Evolutionary conservation across 495 filamentous ascomycete species (phyloP), one percentile per base, ranked within the genome.

Genomic region (Podospora pseudocomata): DNA sequence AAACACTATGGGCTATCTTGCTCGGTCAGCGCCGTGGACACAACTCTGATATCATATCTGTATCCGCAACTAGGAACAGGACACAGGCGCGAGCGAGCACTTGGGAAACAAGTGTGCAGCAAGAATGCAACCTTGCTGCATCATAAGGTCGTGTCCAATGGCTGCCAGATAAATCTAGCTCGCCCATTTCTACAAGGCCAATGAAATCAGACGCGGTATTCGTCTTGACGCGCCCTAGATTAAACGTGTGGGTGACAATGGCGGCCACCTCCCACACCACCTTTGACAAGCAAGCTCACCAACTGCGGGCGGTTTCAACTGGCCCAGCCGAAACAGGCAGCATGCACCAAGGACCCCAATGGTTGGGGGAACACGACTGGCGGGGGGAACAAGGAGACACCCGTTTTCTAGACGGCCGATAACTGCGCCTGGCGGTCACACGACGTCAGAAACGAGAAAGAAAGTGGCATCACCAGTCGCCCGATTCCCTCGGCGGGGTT

Each of bases 101-200:
- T 67, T 57, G 67, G 56, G 23, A 26, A 68, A 49, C 39, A 49
- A 49, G 39, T 71, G 44, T 39, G 39, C 23, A 15, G 32, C 23
- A 27, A 18, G 27, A 19, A 64, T 30, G 69, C 34, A 63, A 66
- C 60, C 66, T 5, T 34, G 32, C 57, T 64, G 66, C 70, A 65
- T 65, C 65, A 65, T 60, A 58, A 16, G 39, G 55, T 58, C n/a
- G 4, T 26, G 55, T 58, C 55, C 55, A 26, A 39, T 60, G 56
- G 54, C 9, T 60, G 58, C 5, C 13, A 56, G 19, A 60, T 44
- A 65, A 65, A 70, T 70, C 28, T 66, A 53, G 9, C 65, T 23
- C 23, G 23, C 66, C 56, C 66, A 60, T 68, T 67, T 65, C 20
- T 6, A 67, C 55, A 73, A 53, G 64, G 66, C 68, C 68, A 73